Evolutionary conservation across 176 grass and related monocot genomes (phyloP), one percentile per base, ranked within the genome.

Genomic region (Pontederia crassipes): DNA sequence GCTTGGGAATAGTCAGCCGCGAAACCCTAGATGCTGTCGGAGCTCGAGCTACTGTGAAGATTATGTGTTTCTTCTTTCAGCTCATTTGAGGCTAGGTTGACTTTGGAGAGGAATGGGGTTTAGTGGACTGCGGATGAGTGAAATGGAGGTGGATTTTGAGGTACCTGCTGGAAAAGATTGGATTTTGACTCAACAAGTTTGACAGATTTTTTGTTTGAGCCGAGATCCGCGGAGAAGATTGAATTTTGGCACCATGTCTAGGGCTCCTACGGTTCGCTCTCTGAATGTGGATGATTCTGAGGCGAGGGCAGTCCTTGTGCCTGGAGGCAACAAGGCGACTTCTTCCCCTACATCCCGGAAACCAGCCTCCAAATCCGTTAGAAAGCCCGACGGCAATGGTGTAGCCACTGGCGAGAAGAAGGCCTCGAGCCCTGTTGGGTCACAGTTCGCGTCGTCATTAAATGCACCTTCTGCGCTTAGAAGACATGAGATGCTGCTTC

Each of bases 301-400:
- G 29, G 75, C 69, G 12, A 78, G 92, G 65, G 83, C 79, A 4
- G 87, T 97, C 64, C 59, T 97, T 11, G 81, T 88, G 49, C 92
- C 92, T 8, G 92, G 79, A 2, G 92, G 92, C 56, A 97, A 97
- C 67, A 90, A 97, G 74, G 74, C 78, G 54, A 75, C 10, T 55
- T 55, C 62, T 11, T 64, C 45, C 6, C 78, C 55, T 28, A 59
- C 55, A 3, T 72, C 74, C 27, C 74, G 64, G 57, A 97, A 97
- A 59, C 84, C 79, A 13, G 75, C 79, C 3, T 64, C 64, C 45
- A 97, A 90, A 75, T 72, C 79, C 18, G 51, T 64, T 69, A 17
- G 65, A 66, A 90, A 86, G 82, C 45, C 59, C 49, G 69, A 74
- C 64, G 79, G 84, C 47, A 13, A 27, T 18, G 51, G 15, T 0